Percentiles rank a stretch among this genome's conserved stretches.
phyloP scores from a whole-genome alignment of 441 rosid genomes.

The Brassica balearica region DNA sequence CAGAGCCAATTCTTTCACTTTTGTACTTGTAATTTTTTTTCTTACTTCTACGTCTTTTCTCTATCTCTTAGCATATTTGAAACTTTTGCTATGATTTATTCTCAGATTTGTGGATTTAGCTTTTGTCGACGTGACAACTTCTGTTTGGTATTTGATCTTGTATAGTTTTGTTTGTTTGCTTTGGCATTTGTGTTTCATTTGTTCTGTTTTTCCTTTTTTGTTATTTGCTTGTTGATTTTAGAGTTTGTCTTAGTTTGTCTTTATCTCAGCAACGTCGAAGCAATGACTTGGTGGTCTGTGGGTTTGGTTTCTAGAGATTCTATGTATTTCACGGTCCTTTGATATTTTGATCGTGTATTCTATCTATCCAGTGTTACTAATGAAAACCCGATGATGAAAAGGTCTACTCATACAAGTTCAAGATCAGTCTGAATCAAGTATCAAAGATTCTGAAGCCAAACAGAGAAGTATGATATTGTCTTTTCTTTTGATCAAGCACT shows the following conservation, averaged over 20 bases:
- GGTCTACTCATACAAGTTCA: no score
- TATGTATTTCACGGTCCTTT: background rate
- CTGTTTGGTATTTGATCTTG: background rate
- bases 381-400: no score
- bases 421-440: background rate
- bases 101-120: background rate
- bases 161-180: background rate
- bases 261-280: background rate
- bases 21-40: no score
- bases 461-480: no score
- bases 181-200: background rate
- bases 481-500: no score
- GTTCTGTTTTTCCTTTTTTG: background rate
- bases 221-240: background rate
- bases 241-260: background rate
- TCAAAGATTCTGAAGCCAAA: background rate
- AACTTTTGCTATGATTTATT: background rate
- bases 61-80: background rate
- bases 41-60: no score
- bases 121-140: background rate
- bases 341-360: background rate
- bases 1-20: no score
- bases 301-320: background rate
- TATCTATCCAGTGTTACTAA: no score
- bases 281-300: background rate